A percentile compares a stretch with the other conserved stretches of the same genome.
Conservation (phyloP, 2,329 filamentous ascomycete genomes). For the Fusarium sp. region DNA sequence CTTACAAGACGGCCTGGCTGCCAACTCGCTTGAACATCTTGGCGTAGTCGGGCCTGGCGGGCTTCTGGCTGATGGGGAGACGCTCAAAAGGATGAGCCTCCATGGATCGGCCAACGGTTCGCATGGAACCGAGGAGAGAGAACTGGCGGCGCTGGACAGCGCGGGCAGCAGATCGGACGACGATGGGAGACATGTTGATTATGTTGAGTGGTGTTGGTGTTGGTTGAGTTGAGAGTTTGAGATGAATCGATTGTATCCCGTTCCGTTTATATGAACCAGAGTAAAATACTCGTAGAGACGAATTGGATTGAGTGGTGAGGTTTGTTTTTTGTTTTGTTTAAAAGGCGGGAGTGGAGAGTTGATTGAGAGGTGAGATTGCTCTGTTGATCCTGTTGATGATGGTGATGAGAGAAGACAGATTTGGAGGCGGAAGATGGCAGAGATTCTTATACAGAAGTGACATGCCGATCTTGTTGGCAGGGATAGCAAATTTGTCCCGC, state of each 20-base stretch:
- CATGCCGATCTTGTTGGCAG: conserved; percentile 31
- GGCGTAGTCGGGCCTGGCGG: conserved; percentile 52
- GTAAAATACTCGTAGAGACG: conserved; percentile 31
- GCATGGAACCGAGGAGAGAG: conserved; percentile 54
- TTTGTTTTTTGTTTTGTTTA: conserved; percentile 7
- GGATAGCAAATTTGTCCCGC: conserved; percentile 32
- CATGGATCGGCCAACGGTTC: conserved; percentile 52
- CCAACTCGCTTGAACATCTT: conserved; percentile 52
- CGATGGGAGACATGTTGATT: conserved; percentile 49
- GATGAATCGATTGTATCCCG: conserved; percentile 25
- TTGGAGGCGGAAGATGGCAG: conserved; percentile 34
- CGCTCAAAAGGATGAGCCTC: conserved; percentile 57
- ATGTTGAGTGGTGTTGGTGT: conserved; percentile 32
- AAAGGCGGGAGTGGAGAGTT: conserved; percentile 41
- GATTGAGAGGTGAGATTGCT: conserved; percentile 33
- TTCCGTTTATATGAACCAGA: conserved; percentile 22
- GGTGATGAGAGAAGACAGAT: conserved; percentile 39
- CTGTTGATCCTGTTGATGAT: conserved; percentile 41
- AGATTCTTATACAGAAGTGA: conserved; percentile 46
- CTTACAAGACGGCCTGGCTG: conserved; percentile 54
- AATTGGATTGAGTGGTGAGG: conserved; percentile 41
- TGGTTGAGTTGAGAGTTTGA: conserved; percentile 31
- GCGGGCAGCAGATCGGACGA: conserved; percentile 51
- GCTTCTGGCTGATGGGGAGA: conserved; percentile 47
- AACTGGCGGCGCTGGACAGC: conserved; percentile 52